Evolutionary conservation across 805 yeast genomes (phyloP), one percentile per base, ranked within the genome.

Genomic region (Cyberlindnera xylosilytica): DNA sequence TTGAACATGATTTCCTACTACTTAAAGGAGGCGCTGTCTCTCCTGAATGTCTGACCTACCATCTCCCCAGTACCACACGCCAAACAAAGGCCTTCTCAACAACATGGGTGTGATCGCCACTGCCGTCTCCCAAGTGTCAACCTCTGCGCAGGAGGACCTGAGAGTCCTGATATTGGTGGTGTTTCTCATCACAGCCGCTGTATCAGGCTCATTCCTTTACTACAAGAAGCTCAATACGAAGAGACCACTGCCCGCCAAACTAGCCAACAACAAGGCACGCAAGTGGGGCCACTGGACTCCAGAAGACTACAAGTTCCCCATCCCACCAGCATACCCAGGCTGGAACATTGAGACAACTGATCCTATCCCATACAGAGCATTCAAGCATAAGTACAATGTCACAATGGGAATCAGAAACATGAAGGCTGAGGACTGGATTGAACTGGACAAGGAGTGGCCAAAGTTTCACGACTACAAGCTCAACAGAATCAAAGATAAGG

Each of bases 401-500:
- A 81, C 82, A 19, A 81, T 81, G 88, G 88, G 87, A 6, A 80
- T 81, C 33, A 64, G 87, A 49, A 65, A 65, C 44, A 74, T 80
- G 83, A 76, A 78, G 37, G 74, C 74, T 71, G 64, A 74, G 41
- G 67, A 66, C 38, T 81, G 88, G 88, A 75, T 81, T 47, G 83
- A 81, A 55, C 65, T 82, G 44, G 87, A 81, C 58, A 79, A 77
- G 46, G 81, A 81, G 61, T 82, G 84, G 83, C 50, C 52, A 40
- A 72, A 72, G 46, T 81, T 58, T 51, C 85, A 81, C 55, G 53
- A 69, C 18, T 64, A 73, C 34, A 82, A 81, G 57, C 48, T 75
- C 34, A 60, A 66, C 41, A 68, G 87, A 51, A 51, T 81, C 36
- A 62, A 54, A 19, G 72, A 69, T 46, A 64, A 65, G 45, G 78